Percentiles rank a stretch among this genome's conserved stretches.
phyloP scores from a whole-genome alignment of 2,329 filamentous ascomycete species.

The Cercospora beticola region DNA sequence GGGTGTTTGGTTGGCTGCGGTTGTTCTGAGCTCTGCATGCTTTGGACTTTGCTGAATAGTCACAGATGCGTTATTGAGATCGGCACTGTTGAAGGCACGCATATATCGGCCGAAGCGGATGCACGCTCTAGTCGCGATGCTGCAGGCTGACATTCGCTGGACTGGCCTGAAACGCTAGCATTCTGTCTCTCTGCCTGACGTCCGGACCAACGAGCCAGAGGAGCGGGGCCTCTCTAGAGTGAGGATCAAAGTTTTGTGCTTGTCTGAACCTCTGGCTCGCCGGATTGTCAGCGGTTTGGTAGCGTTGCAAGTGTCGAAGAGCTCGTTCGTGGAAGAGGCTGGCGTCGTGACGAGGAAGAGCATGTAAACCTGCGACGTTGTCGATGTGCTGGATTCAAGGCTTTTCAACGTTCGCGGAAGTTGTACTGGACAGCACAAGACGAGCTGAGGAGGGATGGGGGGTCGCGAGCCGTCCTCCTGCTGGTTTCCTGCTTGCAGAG shows the following conservation, averaged over 20 bases:
- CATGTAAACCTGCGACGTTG: background rate
- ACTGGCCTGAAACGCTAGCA: background rate
- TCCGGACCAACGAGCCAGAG: slow-evolving; percentile 23
- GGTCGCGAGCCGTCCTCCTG: slow-evolving; percentile 13
- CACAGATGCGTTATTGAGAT: background rate
- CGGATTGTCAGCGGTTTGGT: slow-evolving; percentile 17
- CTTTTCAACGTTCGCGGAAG: background rate
- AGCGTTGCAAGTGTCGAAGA: background rate
- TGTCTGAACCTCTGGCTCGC: slow-evolving; percentile 59
- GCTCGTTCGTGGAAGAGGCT: background rate
- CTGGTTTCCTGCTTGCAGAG: slow-evolving; percentile 10
- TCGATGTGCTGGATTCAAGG: slow-evolving; percentile 4
- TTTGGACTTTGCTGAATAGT: slow-evolving; percentile 20
- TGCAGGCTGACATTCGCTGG: background rate
- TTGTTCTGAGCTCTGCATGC: slow-evolving; percentile 20
- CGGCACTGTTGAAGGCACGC: slow-evolving; percentile 7
- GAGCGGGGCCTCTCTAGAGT: slow-evolving; percentile 81
- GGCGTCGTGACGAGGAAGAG: background rate
- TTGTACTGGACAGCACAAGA: background rate
- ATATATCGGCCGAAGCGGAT: background rate
- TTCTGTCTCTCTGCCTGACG: background rate
- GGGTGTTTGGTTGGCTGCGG: slow-evolving; percentile 13
- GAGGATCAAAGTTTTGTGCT: slow-evolving; percentile 91
- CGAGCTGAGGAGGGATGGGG: slow-evolving; percentile 10
- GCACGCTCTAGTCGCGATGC: background rate